phyloP scores from a whole-genome alignment of 2,329 filamentous ascomycete genomes.

The Epicoccum sorghinum region DNA sequence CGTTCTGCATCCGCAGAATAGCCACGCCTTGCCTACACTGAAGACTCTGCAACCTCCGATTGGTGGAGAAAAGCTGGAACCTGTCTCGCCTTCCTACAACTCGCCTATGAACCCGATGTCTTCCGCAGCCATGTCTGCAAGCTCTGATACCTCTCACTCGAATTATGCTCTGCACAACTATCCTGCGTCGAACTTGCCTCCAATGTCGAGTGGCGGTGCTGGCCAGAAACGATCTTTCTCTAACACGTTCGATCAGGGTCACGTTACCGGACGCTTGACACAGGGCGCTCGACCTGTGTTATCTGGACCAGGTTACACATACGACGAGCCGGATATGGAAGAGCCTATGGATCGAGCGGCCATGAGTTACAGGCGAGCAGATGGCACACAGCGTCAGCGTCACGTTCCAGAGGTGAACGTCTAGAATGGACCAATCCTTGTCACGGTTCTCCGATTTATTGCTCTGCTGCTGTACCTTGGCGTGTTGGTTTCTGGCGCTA shows the following conservation, averaged over 20 bases:
- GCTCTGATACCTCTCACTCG: constrained; percentile 35
- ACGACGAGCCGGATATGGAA: constrained; percentile 49
- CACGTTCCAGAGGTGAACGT: constrained; percentile 44
- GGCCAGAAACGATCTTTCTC: constrained; percentile 55
- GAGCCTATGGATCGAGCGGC: constrained; percentile 46
- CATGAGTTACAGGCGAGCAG: constrained; percentile 56
- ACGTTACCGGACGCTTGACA: constrained; percentile 52
- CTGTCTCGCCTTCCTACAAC: constrained; percentile 53
- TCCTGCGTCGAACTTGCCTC: constrained; percentile 34
- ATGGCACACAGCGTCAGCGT: constrained; percentile 50
- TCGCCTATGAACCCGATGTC: constrained; percentile 43
- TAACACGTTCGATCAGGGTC: constrained; percentile 52
- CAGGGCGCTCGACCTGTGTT: constrained; percentile 52
- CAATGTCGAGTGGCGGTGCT: constrained; percentile 23
- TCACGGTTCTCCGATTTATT: constrained; percentile 1
- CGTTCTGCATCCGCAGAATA: constrained; percentile 38
- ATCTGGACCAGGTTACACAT: constrained; percentile 36
- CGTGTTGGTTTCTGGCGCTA: constrained; percentile 21
- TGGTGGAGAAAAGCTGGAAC: constrained; percentile 47
- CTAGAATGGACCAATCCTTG: constrained; percentile 16
- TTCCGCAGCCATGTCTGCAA: constrained; percentile 41
- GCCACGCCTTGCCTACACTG: constrained; percentile 51
- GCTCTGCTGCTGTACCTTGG: constrained; percentile 11
- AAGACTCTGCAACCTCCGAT: constrained; percentile 48
- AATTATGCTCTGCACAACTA: constrained; percentile 37